These are phyloP conservation scores for Boletus patriciae DNA, from an alignment of 768 basidiomycete genomes.

Conservation along the genomic window DNA sequence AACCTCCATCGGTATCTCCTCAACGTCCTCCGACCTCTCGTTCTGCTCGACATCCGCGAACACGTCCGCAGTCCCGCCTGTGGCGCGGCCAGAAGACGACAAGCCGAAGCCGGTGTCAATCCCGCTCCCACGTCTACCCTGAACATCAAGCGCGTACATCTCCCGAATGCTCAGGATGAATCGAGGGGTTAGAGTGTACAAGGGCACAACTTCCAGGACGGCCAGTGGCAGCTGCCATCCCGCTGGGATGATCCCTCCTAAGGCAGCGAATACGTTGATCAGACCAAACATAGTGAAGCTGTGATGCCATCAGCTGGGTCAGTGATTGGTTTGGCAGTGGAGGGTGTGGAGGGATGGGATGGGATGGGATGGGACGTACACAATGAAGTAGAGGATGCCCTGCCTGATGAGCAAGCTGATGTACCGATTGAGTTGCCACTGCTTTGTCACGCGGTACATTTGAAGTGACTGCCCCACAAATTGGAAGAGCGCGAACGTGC, in stretches of 20 bases:
- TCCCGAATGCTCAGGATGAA: background rate
- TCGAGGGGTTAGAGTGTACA: background rate
- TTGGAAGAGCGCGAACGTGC: background rate
- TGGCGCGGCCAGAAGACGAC: background rate
- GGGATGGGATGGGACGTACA: background rate
- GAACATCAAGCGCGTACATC: background rate
- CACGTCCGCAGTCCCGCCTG: background rate
- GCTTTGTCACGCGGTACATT: background rate
- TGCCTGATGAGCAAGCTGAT: background rate
- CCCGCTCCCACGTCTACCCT: background rate
- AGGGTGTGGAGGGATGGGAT: no score
- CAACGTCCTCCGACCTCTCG: background rate
- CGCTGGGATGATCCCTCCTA: no score
- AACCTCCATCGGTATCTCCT: background rate
- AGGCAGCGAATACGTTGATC: background rate
- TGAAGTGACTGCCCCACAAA: background rate
- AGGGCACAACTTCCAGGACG: background rate
- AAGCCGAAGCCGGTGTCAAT: background rate
- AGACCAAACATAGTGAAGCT: background rate
- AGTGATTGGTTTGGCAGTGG: background rate
- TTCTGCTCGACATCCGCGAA: background rate
- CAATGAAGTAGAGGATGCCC: background rate
- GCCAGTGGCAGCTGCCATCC: background rate
- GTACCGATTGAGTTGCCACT: background rate
- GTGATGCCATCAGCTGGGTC: background rate